Evolutionary conservation across 257 asterid species (phyloP).

Genomic region (Solanum sitiens): DNA sequence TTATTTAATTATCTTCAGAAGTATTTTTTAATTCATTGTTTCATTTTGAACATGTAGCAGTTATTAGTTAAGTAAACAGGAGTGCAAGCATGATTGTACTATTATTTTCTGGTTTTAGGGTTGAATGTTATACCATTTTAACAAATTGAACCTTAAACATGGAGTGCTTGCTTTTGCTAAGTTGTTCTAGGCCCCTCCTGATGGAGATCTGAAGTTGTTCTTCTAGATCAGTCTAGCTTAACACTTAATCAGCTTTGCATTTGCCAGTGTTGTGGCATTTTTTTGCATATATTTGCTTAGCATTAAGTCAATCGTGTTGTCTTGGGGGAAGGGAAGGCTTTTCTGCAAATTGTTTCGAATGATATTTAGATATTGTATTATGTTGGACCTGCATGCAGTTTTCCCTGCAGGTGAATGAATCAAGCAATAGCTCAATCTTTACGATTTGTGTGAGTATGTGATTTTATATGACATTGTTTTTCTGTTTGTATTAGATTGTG

Average conservation of each 20-base stretch:
- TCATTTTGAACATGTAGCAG: not conserved
- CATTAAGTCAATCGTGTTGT: not conserved
- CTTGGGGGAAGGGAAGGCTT: not conserved
- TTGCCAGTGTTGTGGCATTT: not conserved
- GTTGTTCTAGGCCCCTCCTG: not conserved
- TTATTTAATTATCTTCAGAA: not conserved
- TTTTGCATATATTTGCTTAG: not conserved
- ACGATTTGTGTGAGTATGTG: not conserved
- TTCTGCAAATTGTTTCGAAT: not conserved
- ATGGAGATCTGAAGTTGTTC: not conserved
- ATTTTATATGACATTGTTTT: not conserved
- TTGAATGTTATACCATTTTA: not conserved
- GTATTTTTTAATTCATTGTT: not conserved
- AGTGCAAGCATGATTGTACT: not conserved
- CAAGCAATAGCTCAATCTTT: not conserved
- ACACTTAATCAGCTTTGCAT: not conserved
- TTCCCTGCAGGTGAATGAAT: not conserved
- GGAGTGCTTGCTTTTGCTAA: not conserved
- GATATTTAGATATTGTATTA: not conserved
- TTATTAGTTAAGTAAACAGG: not conserved
- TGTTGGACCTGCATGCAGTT: not conserved
- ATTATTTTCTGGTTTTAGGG: not conserved
- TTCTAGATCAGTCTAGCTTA: not conserved
- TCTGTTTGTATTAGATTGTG: conserved; percentile 46
- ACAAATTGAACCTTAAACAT: not conserved